Base-by-base conservation (phyloP, 768 basidiomycete genomes). In the Suillus sp. region DNA sequence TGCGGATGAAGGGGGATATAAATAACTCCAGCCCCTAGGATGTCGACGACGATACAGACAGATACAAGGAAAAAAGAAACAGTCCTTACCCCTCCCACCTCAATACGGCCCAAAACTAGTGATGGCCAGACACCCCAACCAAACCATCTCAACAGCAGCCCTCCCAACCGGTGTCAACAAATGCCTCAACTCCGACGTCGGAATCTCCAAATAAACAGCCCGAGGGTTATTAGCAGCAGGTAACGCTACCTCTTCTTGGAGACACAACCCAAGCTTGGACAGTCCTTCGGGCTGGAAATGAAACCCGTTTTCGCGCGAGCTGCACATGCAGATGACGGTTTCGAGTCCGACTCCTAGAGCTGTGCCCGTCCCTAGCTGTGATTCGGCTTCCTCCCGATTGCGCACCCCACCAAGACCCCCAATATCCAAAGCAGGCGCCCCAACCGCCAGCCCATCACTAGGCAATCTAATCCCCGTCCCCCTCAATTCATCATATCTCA, bases 221-320 rank as follows among this genome's bases (percentile, higher is more conserved):
- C 5, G 59, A 1, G 66, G 62, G 11, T 53, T 34, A 34, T 20
- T 13, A 20, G 60, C 54, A 1, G 64, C 59, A 4, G 68, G 65
- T 9, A 35, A 22, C 14, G 68, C 35, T 1, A 61, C 16, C 7
- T 72, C 70, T 71, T 76, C 75, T 30, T 51, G 56, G 22, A 66
- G 69, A 68, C 88, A 88, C 65, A 95, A 77, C 0, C 92, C 92
- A 62, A 96, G 80, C 72, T 87, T 85, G 66, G 86, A 82, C 60
- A 95, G 80, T 0, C 92, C 93, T 56, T 96, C 88, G 0, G 89
- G 84, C n/a, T 87, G 74, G 65, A 96, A 93, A 73, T 92, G 87
- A 58, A 96, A 84, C 4, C 92, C 92, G 1, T 78, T 74, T 35
- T 87, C 83, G 25, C 88, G 84, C 30, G 86, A 83, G 58, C 81